Conservation (phyloP, 2,329 filamentous ascomycete genomes). For the Onygenales sp. region DNA sequence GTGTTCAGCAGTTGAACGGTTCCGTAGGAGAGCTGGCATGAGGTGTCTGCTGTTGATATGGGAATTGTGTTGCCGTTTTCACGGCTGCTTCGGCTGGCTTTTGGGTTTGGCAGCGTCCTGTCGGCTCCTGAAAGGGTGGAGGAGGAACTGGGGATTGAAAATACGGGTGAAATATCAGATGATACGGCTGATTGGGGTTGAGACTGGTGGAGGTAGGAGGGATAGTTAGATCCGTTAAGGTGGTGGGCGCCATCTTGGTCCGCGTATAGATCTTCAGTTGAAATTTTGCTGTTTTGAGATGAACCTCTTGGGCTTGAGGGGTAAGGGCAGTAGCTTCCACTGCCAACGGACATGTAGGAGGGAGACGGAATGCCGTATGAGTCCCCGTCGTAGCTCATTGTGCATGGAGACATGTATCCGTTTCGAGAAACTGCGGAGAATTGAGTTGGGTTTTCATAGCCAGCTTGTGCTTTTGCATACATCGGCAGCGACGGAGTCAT, state of each 20-base stretch:
- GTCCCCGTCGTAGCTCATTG: slow-evolving; percentile 26
- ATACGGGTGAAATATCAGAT: slow-evolving; percentile 19
- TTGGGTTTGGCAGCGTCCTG: slow-evolving; percentile 27
- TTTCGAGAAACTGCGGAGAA: slow-evolving; percentile 1
- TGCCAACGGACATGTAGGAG: slow-evolving; percentile 26
- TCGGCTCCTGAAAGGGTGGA: slow-evolving; percentile 19
- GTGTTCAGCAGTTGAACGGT: slow-evolving; percentile 9
- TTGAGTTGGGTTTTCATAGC: slow-evolving; percentile 5
- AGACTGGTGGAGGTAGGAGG: slow-evolving; percentile 20
- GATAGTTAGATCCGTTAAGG: slow-evolving; percentile 17
- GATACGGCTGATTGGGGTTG: slow-evolving; percentile 17
- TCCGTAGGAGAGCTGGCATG: slow-evolving; percentile 12
- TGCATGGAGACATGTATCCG: slow-evolving; percentile 15
- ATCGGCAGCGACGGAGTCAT: not conserved
- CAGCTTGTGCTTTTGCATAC: slow-evolving; percentile 3
- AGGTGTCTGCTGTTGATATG: slow-evolving; percentile 6
- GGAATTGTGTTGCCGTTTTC: slow-evolving; percentile 7
- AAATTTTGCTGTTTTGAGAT: slow-evolving; percentile 13
- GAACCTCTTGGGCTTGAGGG: slow-evolving; percentile 21
- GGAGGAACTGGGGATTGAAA: slow-evolving; percentile 15
- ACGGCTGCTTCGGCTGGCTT: slow-evolving; percentile 15
- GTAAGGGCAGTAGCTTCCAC: slow-evolving; percentile 20
- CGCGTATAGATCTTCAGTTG: slow-evolving; percentile 18
- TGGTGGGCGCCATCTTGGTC: slow-evolving; percentile 18
- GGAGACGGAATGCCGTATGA: slow-evolving; percentile 25